Evolutionary conservation across 169 alveolate genomes (phyloP).

Genomic region (Cytauxzoon felis): DNA sequence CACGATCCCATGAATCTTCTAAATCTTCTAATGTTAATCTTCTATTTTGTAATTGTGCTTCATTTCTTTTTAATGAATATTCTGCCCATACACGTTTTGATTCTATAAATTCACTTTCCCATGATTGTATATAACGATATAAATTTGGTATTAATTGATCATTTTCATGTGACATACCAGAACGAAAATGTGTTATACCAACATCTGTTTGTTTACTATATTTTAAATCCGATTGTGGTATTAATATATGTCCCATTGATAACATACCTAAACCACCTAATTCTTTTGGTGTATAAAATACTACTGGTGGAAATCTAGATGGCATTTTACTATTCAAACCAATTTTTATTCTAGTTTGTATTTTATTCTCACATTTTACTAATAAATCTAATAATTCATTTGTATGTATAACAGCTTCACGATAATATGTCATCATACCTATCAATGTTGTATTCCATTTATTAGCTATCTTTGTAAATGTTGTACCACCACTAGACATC

Average conservation of each 20-base stretch:
- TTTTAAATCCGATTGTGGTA: slow-evolving; percentile 98
- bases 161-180: slow-evolving; percentile 99
- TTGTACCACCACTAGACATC: slow-evolving; percentile 98
- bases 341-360: slow-evolving; percentile 99
- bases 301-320: slow-evolving; percentile 99
- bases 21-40: slow-evolving; percentile 98
- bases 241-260: slow-evolving; percentile 99
- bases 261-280: slow-evolving; percentile 99
- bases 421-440: slow-evolving; percentile 97
- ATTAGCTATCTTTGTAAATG: slow-evolving; percentile 99
- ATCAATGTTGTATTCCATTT: slow-evolving; percentile 99
- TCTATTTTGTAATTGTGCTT: slow-evolving; percentile 97
- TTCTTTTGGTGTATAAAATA: slow-evolving; percentile 99
- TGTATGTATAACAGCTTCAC: slow-evolving; percentile 99
- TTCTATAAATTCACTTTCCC: slow-evolving; percentile 99
- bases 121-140: slow-evolving; percentile 93
- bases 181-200: slow-evolving; percentile 99
- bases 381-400: slow-evolving; percentile 95
- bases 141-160: slow-evolving; percentile 99
- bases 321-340: slow-evolving; percentile 99
- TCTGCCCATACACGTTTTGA: slow-evolving; percentile 99
- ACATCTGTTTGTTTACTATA: slow-evolving; percentile 95
- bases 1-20: slow-evolving; percentile 99
- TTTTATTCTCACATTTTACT: slow-evolving; percentile 98
- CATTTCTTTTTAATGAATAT: slow-evolving; percentile 97